These are phyloP conservation scores for Daucus carota DNA, from an alignment of 129 eudicot genomes.

Conservation along the genomic window DH1_v3.0 NC_030384.2:8267001-8267500, in stretches of 20 bases:
- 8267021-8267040: background rate
- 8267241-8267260: constrained; percentile 22
- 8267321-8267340: constrained; percentile 23
- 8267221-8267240: constrained; percentile 1
- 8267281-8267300: constrained; percentile 23
- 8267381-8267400: constrained; percentile 26
- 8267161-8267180: background rate
- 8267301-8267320: constrained; percentile 22
- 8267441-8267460: constrained; percentile 12
- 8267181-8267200: background rate
- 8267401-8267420: constrained; percentile 11
- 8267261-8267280: constrained; percentile 26
- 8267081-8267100: background rate
- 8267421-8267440: constrained; percentile 18
- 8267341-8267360: constrained; percentile 18
- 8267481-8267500: constrained; percentile 19
- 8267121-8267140: constrained; percentile 27
- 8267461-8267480: constrained; percentile 11
- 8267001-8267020: background rate
- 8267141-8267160: constrained; percentile 11
- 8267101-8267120: constrained; percentile 15
- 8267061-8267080: background rate
- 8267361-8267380: constrained; percentile 16
- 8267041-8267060: too few species aligned
- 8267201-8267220: background rate